phyloP scores from a whole-genome alignment of 176 grass and related monocot species.

The Panicum miliaceum region DNA sequence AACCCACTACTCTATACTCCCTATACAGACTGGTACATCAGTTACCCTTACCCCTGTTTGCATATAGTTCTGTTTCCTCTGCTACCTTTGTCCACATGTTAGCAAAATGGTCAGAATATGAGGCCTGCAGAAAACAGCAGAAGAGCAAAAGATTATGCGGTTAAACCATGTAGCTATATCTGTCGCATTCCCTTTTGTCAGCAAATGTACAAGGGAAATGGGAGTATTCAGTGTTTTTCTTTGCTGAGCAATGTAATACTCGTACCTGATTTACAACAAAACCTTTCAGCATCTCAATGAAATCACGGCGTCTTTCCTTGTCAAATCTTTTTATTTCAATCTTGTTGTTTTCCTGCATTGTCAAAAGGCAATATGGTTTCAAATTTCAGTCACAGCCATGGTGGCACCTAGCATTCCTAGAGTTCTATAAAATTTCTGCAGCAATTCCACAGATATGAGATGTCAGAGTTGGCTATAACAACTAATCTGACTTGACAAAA shows the following conservation, averaged over 20 bases:
- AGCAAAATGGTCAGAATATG: constrained; percentile 68
- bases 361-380: constrained; percentile 20
- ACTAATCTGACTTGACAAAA: neutral
- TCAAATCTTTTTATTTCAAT: constrained; percentile 81
- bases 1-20: constrained; percentile 41
- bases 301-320: constrained; percentile 67
- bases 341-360: constrained; percentile 83
- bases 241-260: neutral
- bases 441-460: neutral
- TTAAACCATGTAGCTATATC: neutral
- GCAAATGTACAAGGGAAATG: neutral
- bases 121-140: constrained; percentile 47
- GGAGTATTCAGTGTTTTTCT: neutral
- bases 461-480: neutral
- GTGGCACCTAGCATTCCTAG: neutral
- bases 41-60: constrained; percentile 47
- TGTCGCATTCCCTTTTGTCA: neutral
- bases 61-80: constrained; percentile 74
- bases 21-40: constrained; percentile 47
- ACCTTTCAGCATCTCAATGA: constrained; percentile 85
- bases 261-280: constrained; percentile 86
- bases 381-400: constrained; percentile 1
- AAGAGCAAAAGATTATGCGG: neutral
- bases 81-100: constrained; percentile 80
- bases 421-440: neutral